Base-by-base conservation (phyloP, 2,329 filamentous ascomycete species). In the Diaporthe sp. region DNA sequence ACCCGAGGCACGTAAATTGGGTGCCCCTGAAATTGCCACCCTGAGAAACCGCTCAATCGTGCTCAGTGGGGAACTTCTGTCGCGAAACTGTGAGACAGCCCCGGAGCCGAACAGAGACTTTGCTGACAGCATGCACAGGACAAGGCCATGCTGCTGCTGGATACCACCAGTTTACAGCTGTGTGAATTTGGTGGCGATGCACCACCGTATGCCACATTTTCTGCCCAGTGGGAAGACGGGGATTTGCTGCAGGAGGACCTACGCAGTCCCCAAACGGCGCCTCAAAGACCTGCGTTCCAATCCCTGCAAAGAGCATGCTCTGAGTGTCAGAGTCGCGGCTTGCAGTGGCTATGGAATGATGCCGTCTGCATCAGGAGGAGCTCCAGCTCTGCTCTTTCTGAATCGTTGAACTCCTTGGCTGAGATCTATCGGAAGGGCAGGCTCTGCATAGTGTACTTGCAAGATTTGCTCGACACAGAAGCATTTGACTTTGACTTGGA, bases 271-370 rank as follows among this genome's bases (percentile, higher is more conserved):
- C 28, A 69, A 13, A 28, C 28, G 22, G 59, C 49, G 19, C 19
- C 2, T 13, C 49, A 22, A 34, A 65, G 17, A n/a, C 51, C 72
- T 1, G 55, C 31, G 7, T 31, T 59, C 28, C 15, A 7, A 8
- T 55, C 42, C 7, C 58, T 62, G 22, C 58, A 67, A 15, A 49
- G 22, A n/a, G 61, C 42, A n/a, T 67, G 61, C 28, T n/a, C 19
- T 6, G 28, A 67, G 49, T 34, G 25, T 49, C 44, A 25, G 9
- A 19, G 25, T 15, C n/a, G 22, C 17, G 44, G 31, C 34, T 19
- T 71, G 12, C 8, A 44, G 4, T 74, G 73, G 73, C 62, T 74
- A 10, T 74, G 73, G 73, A 74, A 9, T 13, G 57, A 74, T 34
- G 19, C 65, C 1, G 22, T 42, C 17, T 74, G 73, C 44, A 62